phyloP scores from a whole-genome alignment of 2,329 filamentous ascomycete species.

The Fusarium tuaranense region DNA sequence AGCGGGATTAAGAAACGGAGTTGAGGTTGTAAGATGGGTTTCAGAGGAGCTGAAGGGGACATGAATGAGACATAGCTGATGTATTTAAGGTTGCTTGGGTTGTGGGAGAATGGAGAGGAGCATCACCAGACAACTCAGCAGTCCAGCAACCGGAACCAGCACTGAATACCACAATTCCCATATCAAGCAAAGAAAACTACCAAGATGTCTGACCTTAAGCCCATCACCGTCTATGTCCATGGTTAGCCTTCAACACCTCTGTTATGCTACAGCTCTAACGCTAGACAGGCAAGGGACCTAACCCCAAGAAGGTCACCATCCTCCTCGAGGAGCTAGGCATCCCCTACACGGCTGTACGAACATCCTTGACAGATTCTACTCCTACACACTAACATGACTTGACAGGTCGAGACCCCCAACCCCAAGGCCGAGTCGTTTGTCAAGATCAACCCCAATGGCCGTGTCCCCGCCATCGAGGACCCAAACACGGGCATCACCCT shows the following conservation, averaged over 20 bases:
- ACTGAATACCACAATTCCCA: not conserved
- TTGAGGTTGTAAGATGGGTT: not conserved
- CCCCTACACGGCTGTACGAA: constrained; percentile 47
- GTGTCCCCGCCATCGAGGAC: constrained; percentile 48
- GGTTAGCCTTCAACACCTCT: not conserved
- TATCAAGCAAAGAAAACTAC: not conserved
- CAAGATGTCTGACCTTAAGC: constrained; percentile 29
- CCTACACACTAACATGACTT: not conserved
- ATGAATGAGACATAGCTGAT: not conserved
- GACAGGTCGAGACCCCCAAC: constrained; percentile 36
- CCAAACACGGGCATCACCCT: constrained; percentile 50
- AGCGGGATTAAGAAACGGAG: not conserved
- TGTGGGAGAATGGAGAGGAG: not conserved
- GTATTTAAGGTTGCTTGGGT: not conserved
- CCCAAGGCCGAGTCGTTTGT: constrained; percentile 42
- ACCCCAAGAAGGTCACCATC: constrained; percentile 49
- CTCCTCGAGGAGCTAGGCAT: constrained; percentile 52
- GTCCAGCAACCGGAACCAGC: not conserved
- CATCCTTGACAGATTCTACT: not conserved
- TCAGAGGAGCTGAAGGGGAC: not conserved
- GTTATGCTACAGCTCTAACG: not conserved
- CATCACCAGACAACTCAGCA: constrained; percentile 1
- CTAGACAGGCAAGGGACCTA: constrained; percentile 42
- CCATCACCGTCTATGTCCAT: constrained; percentile 34
- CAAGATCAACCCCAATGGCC: constrained; percentile 50